Percentiles rank a stretch among this genome's conserved stretches.
These are phyloP conservation scores for Erodium moschatum DNA, from an alignment of 441 rosid genomes.

Conservation along the genomic window DNA sequence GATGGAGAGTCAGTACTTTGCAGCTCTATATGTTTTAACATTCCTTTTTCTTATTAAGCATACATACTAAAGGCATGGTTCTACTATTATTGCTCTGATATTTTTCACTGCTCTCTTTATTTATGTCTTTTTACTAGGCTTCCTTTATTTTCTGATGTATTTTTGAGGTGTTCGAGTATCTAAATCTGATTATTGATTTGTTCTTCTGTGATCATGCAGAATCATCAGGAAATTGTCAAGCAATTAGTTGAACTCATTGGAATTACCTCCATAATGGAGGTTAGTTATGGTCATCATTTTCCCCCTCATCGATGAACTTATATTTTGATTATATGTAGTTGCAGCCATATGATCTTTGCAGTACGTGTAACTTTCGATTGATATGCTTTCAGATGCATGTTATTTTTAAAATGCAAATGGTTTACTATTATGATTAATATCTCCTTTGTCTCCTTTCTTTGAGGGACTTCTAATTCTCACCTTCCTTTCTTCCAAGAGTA, in stretches of 20 bases:
- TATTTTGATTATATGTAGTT: slow-evolving; percentile 9
- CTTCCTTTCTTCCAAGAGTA: neutral
- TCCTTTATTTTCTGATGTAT: too few species aligned
- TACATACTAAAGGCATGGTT: too few species aligned
- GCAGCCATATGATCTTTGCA: slow-evolving; percentile 6
- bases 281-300: slow-evolving; percentile 29
- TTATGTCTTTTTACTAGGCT: too few species aligned
- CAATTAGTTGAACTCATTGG: slow-evolving; percentile 81
- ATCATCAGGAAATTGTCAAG: slow-evolving; percentile 57
- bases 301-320: slow-evolving; percentile 12
- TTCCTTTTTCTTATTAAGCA: too few species aligned
- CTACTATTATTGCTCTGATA: too few species aligned
- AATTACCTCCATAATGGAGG: slow-evolving; percentile 94
- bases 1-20: too few species aligned
- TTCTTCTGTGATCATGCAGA: slow-evolving; percentile 39
- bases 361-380: neutral
- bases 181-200: slow-evolving; percentile 3
- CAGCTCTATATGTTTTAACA: too few species aligned
- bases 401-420: neutral
- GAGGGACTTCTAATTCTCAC: neutral
- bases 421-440: neutral
- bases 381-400: slow-evolving; percentile 8
- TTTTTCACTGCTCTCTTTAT: too few species aligned
- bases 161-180: too few species aligned
- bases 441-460: neutral